Evolutionary conservation across 2,329 filamentous ascomycete genomes (phyloP).

Genomic region (Aureobasidium sp.): DNA sequence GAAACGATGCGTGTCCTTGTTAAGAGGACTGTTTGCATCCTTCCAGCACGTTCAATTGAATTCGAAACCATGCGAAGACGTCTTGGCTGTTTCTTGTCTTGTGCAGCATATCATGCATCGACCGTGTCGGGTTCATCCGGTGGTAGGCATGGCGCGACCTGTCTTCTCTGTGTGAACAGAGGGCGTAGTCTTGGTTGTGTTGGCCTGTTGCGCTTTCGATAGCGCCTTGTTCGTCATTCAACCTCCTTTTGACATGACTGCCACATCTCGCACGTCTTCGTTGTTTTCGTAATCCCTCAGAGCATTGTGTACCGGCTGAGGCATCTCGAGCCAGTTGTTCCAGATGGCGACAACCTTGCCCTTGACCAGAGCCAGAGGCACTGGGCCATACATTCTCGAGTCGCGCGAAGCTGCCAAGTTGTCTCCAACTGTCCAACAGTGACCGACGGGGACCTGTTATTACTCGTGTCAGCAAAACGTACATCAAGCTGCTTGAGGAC

Average conservation of each 20-base stretch:
- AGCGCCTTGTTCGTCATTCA: neutral
- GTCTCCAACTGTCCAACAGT: conserved; percentile 87
- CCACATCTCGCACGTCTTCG: neutral
- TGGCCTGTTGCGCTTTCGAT: neutral
- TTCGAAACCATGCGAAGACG: neutral
- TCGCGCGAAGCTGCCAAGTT: conserved; percentile 79
- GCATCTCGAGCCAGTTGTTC: conserved; percentile 15
- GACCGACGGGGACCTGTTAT: conserved; percentile 72
- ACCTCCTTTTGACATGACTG: neutral
- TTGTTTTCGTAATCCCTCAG: neutral
- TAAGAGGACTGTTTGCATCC: neutral
- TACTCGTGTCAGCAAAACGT: neutral
- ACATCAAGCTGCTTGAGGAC: no score
- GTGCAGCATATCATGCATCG: neutral
- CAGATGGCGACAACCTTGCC: conserved; percentile 64
- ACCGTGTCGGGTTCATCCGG: neutral
- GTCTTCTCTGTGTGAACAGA: conserved; percentile 3
- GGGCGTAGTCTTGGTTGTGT: neutral
- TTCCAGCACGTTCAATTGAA: neutral
- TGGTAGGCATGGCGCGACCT: neutral
- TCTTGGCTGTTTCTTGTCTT: neutral
- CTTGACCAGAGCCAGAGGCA: conserved; percentile 76
- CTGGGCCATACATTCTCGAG: conserved; percentile 76
- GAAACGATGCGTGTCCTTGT: neutral
- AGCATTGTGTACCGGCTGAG: neutral